A percentile compares a stretch with the other conserved stretches of the same genome.
Conservation (phyloP, 768 basidiomycete genomes). For the Leccinum fibrillosum region DNA sequence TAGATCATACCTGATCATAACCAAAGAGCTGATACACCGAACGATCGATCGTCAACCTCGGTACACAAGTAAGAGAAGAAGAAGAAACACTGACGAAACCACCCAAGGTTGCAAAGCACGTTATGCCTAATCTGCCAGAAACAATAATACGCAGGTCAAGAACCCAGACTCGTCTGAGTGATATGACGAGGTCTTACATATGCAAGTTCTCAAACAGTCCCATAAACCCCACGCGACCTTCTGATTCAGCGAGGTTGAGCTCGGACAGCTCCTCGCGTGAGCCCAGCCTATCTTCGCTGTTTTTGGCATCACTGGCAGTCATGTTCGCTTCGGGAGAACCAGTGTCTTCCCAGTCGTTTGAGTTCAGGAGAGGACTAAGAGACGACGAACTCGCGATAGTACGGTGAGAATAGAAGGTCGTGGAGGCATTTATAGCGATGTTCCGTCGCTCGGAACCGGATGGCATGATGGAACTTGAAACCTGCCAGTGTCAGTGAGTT, state of each 20-base stretch:
- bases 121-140: conserved; percentile 26
- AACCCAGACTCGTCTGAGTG: background rate
- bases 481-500: background rate
- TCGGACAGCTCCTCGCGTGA: background rate
- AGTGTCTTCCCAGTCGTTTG: conserved; percentile 6
- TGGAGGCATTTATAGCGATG: conserved; percentile 13
- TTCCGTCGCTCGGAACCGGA: background rate
- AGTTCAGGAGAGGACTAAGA: conserved; percentile 6
- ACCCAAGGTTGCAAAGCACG: conserved; percentile 31
- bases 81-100: conserved; percentile 26
- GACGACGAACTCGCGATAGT: conserved; percentile 15
- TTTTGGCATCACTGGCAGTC: background rate
- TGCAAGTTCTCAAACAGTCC: conserved; percentile 28
- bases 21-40: conserved; percentile 26
- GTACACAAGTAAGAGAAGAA: background rate
- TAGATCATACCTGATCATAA: conserved; percentile 25
- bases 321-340: conserved; percentile 6
- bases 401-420: background rate
- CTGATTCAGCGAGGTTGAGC: conserved; percentile 13
- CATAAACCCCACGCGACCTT: conserved; percentile 23
- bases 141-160: background rate
- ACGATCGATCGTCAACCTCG: background rate
- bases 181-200: conserved; percentile 15
- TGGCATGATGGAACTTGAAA: background rate
- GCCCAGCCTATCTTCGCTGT: background rate